Evolutionary conservation across 2,329 filamentous ascomycete genomes (phyloP).

Genomic region (Xenosphaeropsis pyriputrescens): DNA sequence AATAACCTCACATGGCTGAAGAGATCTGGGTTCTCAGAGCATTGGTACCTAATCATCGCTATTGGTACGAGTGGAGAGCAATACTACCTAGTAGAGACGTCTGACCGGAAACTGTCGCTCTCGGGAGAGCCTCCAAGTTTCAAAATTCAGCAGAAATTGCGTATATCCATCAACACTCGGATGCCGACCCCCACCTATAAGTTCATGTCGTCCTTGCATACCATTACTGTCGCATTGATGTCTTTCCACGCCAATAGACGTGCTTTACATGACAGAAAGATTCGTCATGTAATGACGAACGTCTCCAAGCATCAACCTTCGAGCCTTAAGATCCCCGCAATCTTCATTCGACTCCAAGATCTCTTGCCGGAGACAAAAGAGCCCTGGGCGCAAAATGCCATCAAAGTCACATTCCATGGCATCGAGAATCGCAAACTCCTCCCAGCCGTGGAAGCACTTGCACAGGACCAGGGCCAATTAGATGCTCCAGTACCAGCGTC

Average conservation of each 20-base stretch:
- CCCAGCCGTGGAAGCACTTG: too few relatives aligned
- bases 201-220: slow-evolving; percentile 19
- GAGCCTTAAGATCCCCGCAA: slow-evolving; percentile 13
- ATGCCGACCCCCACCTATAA: slow-evolving; percentile 15
- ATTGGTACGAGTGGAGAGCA: slow-evolving; percentile 59
- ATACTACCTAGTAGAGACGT: slow-evolving; percentile 64
- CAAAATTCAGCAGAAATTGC: slow-evolving; percentile 10
- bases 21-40: slow-evolving; percentile 53
- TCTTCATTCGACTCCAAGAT: slow-evolving; percentile 13
- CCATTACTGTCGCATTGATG: slow-evolving; percentile 21
- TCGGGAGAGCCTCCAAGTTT: slow-evolving; percentile 17
- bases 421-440: slow-evolving; percentile 23
- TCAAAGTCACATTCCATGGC: slow-evolving; percentile 39
- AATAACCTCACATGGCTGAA: slow-evolving; percentile 55
- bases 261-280: slow-evolving; percentile 14
- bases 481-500: not conserved
- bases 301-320: slow-evolving; percentile 1
- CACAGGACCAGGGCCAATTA: slow-evolving; percentile 3
- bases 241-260: slow-evolving; percentile 22
- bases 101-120: slow-evolving; percentile 1
- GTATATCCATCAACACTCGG: slow-evolving; percentile 12
- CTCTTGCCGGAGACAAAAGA: slow-evolving; percentile 12
- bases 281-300: slow-evolving; percentile 12
- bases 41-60: slow-evolving; percentile 60
- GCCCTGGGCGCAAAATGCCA: slow-evolving; percentile 42